Percentiles rank a stretch among this genome's conserved stretches.
phyloP scores from a whole-genome alignment of 768 basidiomycete genomes.

The Crucibulum laeve region DNA sequence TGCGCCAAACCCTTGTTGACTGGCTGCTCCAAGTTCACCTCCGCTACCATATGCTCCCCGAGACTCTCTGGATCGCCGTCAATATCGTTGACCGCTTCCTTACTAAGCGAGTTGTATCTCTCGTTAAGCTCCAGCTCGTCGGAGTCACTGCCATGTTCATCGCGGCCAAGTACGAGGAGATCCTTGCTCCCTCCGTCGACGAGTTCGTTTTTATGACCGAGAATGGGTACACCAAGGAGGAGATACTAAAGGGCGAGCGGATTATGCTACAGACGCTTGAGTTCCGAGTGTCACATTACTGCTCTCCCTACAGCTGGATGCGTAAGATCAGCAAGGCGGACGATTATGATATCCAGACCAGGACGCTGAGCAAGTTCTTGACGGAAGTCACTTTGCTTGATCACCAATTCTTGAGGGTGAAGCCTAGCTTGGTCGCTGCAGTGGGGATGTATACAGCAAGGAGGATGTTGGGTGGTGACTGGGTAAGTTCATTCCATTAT shows the following conservation, averaged over 20 bases:
- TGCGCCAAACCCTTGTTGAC: constrained; percentile 96
- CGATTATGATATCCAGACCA: constrained; percentile 96
- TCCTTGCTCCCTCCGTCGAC: constrained; percentile 94
- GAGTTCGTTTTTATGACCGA: constrained; percentile 99
- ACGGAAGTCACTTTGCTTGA: constrained; percentile 95
- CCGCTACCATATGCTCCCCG: constrained; percentile 98
- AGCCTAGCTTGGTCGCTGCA: constrained; percentile 91
- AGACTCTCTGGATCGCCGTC: constrained; percentile 98
- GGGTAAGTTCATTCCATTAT: constrained; percentile 63
- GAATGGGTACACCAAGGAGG: constrained; percentile 88
- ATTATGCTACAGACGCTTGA: constrained; percentile 95
- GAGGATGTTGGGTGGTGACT: constrained; percentile 90
- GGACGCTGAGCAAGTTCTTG: constrained; percentile 96
- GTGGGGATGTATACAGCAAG: constrained; percentile 97
- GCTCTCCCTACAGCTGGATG: constrained; percentile 99
- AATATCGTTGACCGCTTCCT: constrained; percentile 95
- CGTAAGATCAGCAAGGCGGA: constrained; percentile 97
- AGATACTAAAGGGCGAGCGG: constrained; percentile 96
- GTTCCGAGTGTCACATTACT: constrained; percentile 94
- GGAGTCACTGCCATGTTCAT: constrained; percentile 99
- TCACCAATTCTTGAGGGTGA: constrained; percentile 86
- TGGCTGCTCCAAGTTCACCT: constrained; percentile 98
- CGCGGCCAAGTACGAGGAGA: constrained; percentile 98
- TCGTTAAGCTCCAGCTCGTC: constrained; percentile 92
- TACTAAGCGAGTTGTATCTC: constrained; percentile 80